Conservation (phyloP, 148 eudicot genomes). For the Beta vulgaris region DNA sequence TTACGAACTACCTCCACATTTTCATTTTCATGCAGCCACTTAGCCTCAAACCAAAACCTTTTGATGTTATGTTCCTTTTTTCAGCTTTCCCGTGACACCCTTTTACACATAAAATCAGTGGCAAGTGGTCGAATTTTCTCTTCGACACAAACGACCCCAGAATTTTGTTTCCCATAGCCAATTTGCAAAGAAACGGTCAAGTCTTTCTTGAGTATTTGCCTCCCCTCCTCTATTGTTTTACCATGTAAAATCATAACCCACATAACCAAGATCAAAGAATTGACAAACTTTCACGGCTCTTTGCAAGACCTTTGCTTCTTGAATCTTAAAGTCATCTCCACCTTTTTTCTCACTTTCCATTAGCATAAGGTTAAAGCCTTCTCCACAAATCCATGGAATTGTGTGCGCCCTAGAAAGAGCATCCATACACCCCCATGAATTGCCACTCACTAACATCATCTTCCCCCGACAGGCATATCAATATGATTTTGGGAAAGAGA, state of each 20-base stretch:
- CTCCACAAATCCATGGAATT: neutral
- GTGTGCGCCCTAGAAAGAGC: neutral
- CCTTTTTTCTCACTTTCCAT: neutral
- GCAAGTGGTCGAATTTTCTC: neutral
- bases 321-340: neutral
- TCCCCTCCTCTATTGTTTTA: neutral
- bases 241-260: neutral
- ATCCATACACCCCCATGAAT: neutral
- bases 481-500: neutral
- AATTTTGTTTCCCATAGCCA: neutral
- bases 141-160: no score
- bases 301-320: neutral
- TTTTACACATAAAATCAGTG: neutral
- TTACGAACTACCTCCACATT: neutral
- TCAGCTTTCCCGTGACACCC: neutral
- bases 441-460: neutral
- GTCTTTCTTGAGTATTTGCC: neutral
- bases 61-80: no score
- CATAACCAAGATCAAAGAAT: neutral
- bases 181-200: neutral
- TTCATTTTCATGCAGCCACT: neutral
- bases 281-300: neutral
- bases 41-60: neutral
- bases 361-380: neutral
- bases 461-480: no score